Percentiles rank a stretch among this genome's conserved stretches.
Evolutionary conservation across 2,329 filamentous ascomycete genomes (phyloP).

Genomic region (Colletotrichum sojae): DNA sequence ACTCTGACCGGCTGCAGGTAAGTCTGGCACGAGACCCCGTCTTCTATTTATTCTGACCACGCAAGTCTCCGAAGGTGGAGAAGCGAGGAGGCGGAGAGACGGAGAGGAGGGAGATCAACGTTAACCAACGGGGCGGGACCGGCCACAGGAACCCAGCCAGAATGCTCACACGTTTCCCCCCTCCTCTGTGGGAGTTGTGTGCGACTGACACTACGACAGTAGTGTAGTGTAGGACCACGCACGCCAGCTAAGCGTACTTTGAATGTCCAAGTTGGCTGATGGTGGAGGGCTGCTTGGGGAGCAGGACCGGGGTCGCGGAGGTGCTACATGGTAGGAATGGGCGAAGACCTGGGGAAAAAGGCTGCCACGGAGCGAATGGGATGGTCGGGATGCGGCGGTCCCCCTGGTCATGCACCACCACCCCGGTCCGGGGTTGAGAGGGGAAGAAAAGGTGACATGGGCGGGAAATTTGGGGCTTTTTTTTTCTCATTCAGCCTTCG

Average conservation of each 20-base stretch:
- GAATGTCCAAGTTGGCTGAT: slow-evolving; percentile 22
- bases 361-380: slow-evolving; percentile 28
- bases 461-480: slow-evolving; percentile 33
- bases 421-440: slow-evolving; percentile 37
- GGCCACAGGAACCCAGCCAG: slow-evolving; percentile 29
- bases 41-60: slow-evolving; percentile 30
- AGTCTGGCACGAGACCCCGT: slow-evolving; percentile 24
- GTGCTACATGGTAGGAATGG: slow-evolving; percentile 13
- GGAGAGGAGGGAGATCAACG: slow-evolving; percentile 29
- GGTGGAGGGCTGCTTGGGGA: slow-evolving; percentile 19
- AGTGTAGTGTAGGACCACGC: slow-evolving; percentile 2
- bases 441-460: slow-evolving; percentile 34
- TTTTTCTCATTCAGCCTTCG: slow-evolving; percentile 33
- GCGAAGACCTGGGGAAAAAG: slow-evolving; percentile 39
- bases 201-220: background rate
- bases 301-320: slow-evolving; percentile 27
- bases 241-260: slow-evolving; percentile 18
- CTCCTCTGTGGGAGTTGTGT: slow-evolving; percentile 11
- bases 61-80: background rate
- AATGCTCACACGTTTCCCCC: slow-evolving; percentile 26
- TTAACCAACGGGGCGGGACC: slow-evolving; percentile 35
- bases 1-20: slow-evolving; percentile 12
- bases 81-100: slow-evolving; percentile 24
- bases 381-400: slow-evolving; percentile 33
- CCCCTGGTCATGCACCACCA: slow-evolving; percentile 34